Base-by-base conservation (phyloP, 495 filamentous ascomycete species). In the Stereocaulon alpinum region DNA sequence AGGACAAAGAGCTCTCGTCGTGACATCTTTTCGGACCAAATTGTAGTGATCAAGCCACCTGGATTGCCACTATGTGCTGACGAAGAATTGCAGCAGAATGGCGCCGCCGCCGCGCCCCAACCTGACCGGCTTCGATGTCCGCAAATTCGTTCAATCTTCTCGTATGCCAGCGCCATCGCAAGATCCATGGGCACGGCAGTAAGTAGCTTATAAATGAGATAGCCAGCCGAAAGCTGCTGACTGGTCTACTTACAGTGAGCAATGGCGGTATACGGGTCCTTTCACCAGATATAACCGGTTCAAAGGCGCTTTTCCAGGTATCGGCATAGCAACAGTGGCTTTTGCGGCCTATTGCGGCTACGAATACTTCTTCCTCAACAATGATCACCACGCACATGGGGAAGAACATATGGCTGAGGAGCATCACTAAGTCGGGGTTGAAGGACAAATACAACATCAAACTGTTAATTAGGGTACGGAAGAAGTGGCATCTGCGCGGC, bases 201-300 rank as follows among this genome's bases (percentile, higher is more conserved):
- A 73, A 49, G 77, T 40, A 9, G 15, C 54, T 18, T 42, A 17
- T 3, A 24, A 6, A 20, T 30, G 4, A 17, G 24, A 40, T 0
- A 18, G 2, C 24, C 15, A 29, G 20, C 66, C 68, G 51, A 72
- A 48, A 17, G 7, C 34, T 43, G 48, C 60, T 63, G 40, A 62
- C 17, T 22, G n/a, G n/a, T 2, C 15, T 15, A 37, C 53, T 14
- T 15, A 24, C 71, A 98, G 93, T 62, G 93, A 98, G 74, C 77
- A 86, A 69, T 98, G 93, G 93, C 84, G 93, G 66, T 96, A 94
- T 76, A 83, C 82, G 50, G 94, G 91, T 64, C 86, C 83, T 44
- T 97, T 96, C 80, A 84, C 83, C 58, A 82, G 92, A 55, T 87
- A 73, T 71, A 92, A 94, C 76, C 88, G 93, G 24, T 95, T 96